phyloP scores from a whole-genome alignment of 306 rosid species.

The Cicer chorassanicum region DNA sequence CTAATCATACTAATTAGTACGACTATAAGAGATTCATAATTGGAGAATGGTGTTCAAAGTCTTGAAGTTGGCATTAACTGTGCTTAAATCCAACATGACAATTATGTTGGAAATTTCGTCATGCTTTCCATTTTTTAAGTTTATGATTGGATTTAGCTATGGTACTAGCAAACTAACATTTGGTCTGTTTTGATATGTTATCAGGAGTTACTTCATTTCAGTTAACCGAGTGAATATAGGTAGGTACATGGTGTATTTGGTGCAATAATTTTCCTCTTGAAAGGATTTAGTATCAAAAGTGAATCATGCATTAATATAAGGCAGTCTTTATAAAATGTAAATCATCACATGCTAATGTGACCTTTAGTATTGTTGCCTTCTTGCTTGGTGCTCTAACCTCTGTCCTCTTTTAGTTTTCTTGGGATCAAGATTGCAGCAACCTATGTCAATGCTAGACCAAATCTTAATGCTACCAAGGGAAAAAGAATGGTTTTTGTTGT shows the following conservation, averaged over 20 bases:
- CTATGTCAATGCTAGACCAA: slow-evolving; percentile 77
- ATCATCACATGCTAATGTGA: slow-evolving; percentile 72
- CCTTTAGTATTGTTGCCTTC: slow-evolving; percentile 67
- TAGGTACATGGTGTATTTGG: no score
- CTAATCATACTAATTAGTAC: slow-evolving; percentile 43
- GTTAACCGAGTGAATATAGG: no score
- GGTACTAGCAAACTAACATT: no score
- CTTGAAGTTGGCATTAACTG: slow-evolving; percentile 57
- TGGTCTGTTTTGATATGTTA: no score
- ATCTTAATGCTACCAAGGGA: slow-evolving; percentile 69
- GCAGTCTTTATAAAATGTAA: no score
- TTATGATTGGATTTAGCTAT: no score
- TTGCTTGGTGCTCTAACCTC: slow-evolving; percentile 69
- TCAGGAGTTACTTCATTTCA: no score
- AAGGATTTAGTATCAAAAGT: slow-evolving; percentile 67
- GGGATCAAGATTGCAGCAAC: slow-evolving; percentile 84
- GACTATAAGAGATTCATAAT: slow-evolving; percentile 41
- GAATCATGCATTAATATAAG: slow-evolving; percentile 71
- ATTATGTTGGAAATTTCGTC: no score
- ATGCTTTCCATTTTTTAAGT: no score
- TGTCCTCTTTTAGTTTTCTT: slow-evolving; percentile 63
- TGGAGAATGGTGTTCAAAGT: slow-evolving; percentile 57
- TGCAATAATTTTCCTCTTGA: no score
- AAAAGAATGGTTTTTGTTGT: slow-evolving; percentile 64
- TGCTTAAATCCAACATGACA: no score